Evolutionary conservation across 495 filamentous ascomycete genomes (phyloP).

Genomic region (Talaromyces borbonicus): DNA sequence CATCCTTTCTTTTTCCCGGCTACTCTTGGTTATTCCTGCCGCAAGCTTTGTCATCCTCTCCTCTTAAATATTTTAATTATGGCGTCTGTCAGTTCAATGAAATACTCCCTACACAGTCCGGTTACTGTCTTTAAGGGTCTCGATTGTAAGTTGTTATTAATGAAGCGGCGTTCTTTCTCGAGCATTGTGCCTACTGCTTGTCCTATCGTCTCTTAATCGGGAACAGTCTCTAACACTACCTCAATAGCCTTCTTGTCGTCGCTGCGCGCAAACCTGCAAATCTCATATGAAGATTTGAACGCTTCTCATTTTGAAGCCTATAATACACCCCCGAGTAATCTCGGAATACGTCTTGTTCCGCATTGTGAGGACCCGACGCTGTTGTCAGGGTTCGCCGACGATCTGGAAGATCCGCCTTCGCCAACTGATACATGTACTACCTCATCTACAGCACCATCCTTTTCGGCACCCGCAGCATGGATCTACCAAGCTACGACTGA

Average conservation of each 20-base stretch:
- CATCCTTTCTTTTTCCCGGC: neutral
- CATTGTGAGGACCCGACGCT: conserved; percentile 12
- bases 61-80: neutral
- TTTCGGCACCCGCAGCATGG: conserved; percentile 8
- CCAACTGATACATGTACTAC: conserved; percentile 14
- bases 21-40: no score
- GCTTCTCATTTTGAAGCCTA: neutral
- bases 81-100: conserved; percentile 2
- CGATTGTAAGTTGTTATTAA: conserved; percentile 3
- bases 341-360: conserved; percentile 5
- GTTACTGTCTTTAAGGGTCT: conserved; percentile 2
- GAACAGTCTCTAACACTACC: neutral
- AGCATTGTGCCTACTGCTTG: no score
- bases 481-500: conserved; percentile 16
- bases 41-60: no score
- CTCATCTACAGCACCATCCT: conserved; percentile 8
- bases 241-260: conserved; percentile 19
- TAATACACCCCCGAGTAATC: neutral
- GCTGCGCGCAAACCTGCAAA: conserved; percentile 16
- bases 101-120: conserved; percentile 3
- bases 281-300: conserved; percentile 13
- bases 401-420: conserved; percentile 12
- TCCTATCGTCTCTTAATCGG: neutral
- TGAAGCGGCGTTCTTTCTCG: no score
- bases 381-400: conserved; percentile 7